Evolutionary conservation across 2,329 filamentous ascomycete genomes (phyloP).

Genomic region (Drechslerella dactyloides): DNA sequence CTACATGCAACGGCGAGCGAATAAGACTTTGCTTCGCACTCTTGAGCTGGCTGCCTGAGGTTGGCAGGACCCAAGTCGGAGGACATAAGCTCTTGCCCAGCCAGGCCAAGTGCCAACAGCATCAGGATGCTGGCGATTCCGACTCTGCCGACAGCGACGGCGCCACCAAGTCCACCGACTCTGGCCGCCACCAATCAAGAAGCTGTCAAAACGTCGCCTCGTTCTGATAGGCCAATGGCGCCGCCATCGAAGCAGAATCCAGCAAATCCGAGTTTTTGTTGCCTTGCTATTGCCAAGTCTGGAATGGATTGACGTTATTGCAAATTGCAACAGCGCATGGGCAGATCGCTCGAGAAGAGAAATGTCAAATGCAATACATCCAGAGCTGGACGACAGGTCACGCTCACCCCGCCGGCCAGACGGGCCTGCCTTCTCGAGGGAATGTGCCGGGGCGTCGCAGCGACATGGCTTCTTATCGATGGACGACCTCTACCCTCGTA

Average conservation of each 20-base stretch:
- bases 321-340: constrained; percentile 35
- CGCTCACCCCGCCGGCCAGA: background rate
- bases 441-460: background rate
- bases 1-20: too few relatives aligned
- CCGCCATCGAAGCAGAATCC: constrained; percentile 12
- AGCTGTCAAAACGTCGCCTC: constrained; percentile 12
- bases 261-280: constrained; percentile 8
- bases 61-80: constrained; percentile 39
- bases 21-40: too few relatives aligned
- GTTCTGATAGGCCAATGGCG: constrained; percentile 11
- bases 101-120: constrained; percentile 34
- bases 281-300: constrained; percentile 20
- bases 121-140: constrained; percentile 19
- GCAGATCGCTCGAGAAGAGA: too few relatives aligned
- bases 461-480: background rate
- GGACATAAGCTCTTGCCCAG: constrained; percentile 50
- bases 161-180: constrained; percentile 17
- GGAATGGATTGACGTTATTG: constrained; percentile 17
- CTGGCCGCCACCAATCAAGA: constrained; percentile 34
- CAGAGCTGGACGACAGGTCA: constrained; percentile 30
- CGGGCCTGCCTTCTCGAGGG: background rate
- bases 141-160: constrained; percentile 17
- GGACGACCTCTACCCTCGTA: background rate
- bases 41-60: constrained; percentile 28
- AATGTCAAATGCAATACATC: background rate